phyloP scores from a whole-genome alignment of 306 rosid genomes.

The Cucumis hystrix region DNA sequence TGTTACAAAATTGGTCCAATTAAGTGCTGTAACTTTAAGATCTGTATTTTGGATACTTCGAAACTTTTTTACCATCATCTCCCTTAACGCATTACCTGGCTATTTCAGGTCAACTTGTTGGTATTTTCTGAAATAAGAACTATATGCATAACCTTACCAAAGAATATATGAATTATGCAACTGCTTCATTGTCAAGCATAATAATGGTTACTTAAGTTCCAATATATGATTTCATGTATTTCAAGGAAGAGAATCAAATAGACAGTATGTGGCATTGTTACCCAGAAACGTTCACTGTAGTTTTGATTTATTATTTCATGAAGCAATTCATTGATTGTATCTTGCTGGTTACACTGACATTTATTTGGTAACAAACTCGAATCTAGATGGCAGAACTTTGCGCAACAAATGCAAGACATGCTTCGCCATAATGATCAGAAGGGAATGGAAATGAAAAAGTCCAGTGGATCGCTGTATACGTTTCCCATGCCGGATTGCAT shows the following conservation, averaged over 20 bases:
- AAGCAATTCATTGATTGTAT: background rate
- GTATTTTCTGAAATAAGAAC: background rate
- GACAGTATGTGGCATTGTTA: background rate
- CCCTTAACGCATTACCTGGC: background rate
- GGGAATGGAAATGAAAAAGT: conserved; percentile 65
- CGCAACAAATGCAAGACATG: conserved; percentile 67
- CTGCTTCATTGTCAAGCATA: background rate
- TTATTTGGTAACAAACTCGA: background rate
- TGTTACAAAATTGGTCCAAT: background rate
- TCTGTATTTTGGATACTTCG: background rate
- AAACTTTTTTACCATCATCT: background rate
- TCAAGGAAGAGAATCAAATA: background rate
- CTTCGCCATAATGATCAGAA: conserved; percentile 65
- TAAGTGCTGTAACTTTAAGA: background rate
- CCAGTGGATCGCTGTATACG: conserved; percentile 58
- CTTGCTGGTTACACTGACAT: background rate
- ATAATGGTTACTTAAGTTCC: background rate
- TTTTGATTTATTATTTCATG: background rate
- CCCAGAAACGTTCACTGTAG: background rate
- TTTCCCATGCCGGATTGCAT: conserved; percentile 99
- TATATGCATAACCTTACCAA: background rate
- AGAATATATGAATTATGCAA: background rate
- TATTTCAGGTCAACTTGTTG: background rate
- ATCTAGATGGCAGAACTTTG: conserved; percentile 61
- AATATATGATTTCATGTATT: background rate